Conservation (phyloP, 371 early-diverging fungal genomes). For the Lichtheimia corymbifera region DNA sequence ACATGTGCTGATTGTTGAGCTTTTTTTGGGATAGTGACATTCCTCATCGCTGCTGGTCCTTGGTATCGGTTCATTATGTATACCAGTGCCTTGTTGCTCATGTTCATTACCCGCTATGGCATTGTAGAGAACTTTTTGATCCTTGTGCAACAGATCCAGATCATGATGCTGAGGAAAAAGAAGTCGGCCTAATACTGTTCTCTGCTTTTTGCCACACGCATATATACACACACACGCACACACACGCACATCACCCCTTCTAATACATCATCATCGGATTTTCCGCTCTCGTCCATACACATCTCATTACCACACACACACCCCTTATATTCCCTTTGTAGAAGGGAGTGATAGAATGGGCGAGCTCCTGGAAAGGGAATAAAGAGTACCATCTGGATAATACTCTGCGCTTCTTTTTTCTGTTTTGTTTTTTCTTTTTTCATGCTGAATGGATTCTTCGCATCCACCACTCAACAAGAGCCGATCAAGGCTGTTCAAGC, state of each 20-base stretch:
- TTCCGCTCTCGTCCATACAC: background rate
- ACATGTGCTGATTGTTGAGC: background rate
- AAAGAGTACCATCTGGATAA: no score
- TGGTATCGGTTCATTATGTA: conserved; percentile 40
- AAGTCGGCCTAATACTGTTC: conserved; percentile 1
- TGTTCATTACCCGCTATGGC: conserved; percentile 27
- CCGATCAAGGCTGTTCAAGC: conserved; percentile 1
- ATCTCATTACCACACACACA: no score
- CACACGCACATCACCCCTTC: background rate
- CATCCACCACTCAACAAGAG: conserved; percentile 1
- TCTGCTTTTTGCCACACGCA: background rate
- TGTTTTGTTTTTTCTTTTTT: background rate
- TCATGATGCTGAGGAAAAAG: conserved; percentile 4
- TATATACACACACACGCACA: conserved; percentile 1
- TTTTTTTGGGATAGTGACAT: conserved; percentile 19
- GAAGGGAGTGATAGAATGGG: no score
- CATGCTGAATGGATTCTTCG: background rate
- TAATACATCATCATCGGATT: conserved; percentile 4
- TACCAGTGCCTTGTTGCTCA: conserved; percentile 28
- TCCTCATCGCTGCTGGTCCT: conserved; percentile 33
- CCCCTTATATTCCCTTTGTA: no score
- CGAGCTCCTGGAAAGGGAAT: no score
- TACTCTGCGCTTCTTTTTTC: no score
- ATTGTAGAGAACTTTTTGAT: conserved; percentile 16
- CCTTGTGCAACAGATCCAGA: conserved; percentile 8